phyloP scores from a whole-genome alignment of 1,284 basidiomycete species.

The Anthracocystis walkeri region DNA sequence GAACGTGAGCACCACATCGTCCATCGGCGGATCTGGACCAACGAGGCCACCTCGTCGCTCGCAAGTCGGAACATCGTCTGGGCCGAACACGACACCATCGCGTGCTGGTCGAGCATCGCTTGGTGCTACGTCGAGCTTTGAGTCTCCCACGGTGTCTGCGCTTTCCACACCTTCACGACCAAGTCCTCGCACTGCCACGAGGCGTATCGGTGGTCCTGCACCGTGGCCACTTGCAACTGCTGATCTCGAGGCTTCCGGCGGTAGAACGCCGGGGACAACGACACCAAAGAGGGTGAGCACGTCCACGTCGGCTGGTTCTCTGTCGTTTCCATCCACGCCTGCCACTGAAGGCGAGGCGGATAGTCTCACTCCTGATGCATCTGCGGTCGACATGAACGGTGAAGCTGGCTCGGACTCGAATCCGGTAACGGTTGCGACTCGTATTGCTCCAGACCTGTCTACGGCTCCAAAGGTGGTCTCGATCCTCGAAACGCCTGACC shows the following conservation, averaged over 20 bases:
- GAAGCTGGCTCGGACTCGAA: conserved; percentile 2
- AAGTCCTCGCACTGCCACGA: conserved; percentile 19
- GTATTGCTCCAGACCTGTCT: conserved; percentile 58
- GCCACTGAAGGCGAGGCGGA: conserved; percentile 12
- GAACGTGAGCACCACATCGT: conserved; percentile 44
- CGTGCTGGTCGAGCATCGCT: conserved; percentile 30
- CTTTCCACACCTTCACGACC: conserved; percentile 44
- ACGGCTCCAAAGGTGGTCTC: conserved; percentile 52
- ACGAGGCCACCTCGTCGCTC: conserved; percentile 30
- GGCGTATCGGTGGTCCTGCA: conserved; percentile 27
- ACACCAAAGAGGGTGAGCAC: conserved; percentile 21
- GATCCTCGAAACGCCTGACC: conserved; percentile 57
- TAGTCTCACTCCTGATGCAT: conserved; percentile 7
- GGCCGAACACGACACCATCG: conserved; percentile 11
- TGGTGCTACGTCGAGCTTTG: conserved; percentile 13
- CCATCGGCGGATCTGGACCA: conserved; percentile 24
- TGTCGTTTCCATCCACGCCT: conserved; percentile 35
- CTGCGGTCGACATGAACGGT: not conserved
- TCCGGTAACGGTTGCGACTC: conserved; percentile 15
- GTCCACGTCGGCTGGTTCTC: conserved; percentile 26
- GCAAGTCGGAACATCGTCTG: conserved; percentile 10
- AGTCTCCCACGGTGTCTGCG: conserved; percentile 7
- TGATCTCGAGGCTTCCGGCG: conserved; percentile 9
- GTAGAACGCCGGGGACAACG: conserved; percentile 4
- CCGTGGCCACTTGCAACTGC: conserved; percentile 39